Conservation (phyloP, 148 eudicot genomes). For the Rhododendron williamsianum region DNA sequence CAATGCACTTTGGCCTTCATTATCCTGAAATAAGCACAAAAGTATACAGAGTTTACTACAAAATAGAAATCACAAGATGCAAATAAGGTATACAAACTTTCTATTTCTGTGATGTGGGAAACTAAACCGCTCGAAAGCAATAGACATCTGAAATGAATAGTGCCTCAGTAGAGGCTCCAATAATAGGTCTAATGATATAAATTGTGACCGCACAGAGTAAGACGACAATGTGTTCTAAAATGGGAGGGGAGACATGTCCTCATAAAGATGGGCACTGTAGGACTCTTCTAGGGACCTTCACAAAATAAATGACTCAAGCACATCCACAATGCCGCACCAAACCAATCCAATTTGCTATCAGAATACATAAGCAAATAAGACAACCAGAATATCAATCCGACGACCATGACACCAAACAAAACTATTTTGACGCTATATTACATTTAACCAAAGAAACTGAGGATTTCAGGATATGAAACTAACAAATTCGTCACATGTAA, state of each 20-base stretch:
- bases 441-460: neutral
- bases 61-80: neutral
- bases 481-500: neutral
- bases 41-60: neutral
- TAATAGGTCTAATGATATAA: neutral
- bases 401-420: neutral
- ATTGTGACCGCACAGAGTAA: neutral
- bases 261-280: neutral
- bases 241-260: neutral
- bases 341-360: neutral
- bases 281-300: neutral
- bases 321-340: neutral
- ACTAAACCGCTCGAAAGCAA: neutral
- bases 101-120: neutral
- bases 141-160: neutral
- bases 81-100: too few relatives aligned
- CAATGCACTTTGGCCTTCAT: slow-evolving; percentile 85
- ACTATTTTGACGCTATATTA: neutral
- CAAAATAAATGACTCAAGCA: neutral
- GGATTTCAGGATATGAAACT: neutral
- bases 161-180: neutral
- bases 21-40: slow-evolving; percentile 47
- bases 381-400: neutral
- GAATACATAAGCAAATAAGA: neutral
- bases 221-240: neutral